phyloP scores from a whole-genome alignment of 2,329 filamentous ascomycete species.

The Mollisiaceae sp. region DNA sequence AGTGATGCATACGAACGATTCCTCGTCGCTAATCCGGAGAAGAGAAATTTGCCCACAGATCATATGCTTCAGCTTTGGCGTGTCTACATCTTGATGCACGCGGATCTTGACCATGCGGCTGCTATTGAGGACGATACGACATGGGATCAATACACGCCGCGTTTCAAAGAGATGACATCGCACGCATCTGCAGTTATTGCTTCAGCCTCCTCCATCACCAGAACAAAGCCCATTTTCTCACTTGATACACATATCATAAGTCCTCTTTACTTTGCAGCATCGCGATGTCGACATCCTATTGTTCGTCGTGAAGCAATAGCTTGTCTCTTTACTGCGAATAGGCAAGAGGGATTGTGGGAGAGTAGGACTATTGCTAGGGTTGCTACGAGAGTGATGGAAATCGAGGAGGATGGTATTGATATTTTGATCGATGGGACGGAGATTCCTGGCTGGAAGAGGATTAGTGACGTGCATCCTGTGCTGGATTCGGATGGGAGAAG shows the following conservation, averaged over 20 bases:
- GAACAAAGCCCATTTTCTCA: slow-evolving; percentile 50
- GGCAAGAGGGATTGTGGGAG: slow-evolving; percentile 73
- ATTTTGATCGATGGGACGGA: neutral
- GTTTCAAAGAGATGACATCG: slow-evolving; percentile 17
- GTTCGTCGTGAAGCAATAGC: slow-evolving; percentile 64
- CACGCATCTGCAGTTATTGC: slow-evolving; percentile 9
- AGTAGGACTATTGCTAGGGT: slow-evolving; percentile 22
- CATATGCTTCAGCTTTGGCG: neutral
- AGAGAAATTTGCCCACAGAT: neutral
- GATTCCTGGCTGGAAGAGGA: slow-evolving; percentile 6
- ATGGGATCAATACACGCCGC: slow-evolving; percentile 21
- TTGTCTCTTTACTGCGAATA: slow-evolving; percentile 60
- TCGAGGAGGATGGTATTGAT: slow-evolving; percentile 20
- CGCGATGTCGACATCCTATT: slow-evolving; percentile 62
- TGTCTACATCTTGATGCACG: neutral
- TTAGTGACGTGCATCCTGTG: neutral
- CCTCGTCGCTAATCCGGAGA: neutral
- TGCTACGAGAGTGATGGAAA: slow-evolving; percentile 18
- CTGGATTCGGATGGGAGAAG: neutral
- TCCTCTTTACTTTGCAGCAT: slow-evolving; percentile 65
- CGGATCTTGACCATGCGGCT: slow-evolving; percentile 3
- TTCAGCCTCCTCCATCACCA: neutral
- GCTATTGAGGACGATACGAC: slow-evolving; percentile 7
- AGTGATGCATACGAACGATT: neutral
- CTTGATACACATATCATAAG: slow-evolving; percentile 67